A percentile compares a stretch with the other conserved stretches of the same genome.
These are phyloP conservation scores for Candida saitoana DNA, from an alignment of 805 yeast species.

Conservation along the genomic window DNA sequence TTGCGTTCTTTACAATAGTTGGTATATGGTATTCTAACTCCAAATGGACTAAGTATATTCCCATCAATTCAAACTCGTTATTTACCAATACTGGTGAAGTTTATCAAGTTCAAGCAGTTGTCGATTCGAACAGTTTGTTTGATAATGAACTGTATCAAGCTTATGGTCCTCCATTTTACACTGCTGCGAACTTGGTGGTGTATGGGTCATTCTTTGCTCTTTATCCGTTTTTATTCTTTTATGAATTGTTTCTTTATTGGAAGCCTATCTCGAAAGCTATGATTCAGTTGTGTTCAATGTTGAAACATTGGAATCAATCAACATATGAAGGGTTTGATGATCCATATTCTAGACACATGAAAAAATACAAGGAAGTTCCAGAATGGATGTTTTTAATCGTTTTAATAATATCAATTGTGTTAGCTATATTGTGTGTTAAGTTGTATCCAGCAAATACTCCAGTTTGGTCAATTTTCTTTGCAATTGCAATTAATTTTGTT, in stretches of 20 bases:
- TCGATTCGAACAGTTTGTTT: constrained; percentile 31
- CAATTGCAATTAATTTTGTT: constrained; percentile 45
- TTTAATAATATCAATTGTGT: constrained; percentile 24
- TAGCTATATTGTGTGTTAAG: constrained; percentile 27
- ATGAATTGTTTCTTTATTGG: constrained; percentile 10
- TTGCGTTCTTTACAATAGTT: constrained; percentile 16
- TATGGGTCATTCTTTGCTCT: constrained; percentile 27
- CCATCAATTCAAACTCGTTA: constrained; percentile 40
- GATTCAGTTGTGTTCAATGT: constrained; percentile 6
- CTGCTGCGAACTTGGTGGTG: constrained; percentile 24
- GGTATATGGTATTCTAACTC: constrained; percentile 19
- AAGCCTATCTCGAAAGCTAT: constrained; percentile 13
- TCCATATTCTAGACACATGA: constrained; percentile 29
- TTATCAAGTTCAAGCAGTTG: constrained; percentile 40
- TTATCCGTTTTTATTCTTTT: constrained; percentile 21
- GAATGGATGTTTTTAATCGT: constrained; percentile 27
- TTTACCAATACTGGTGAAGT: constrained; percentile 47
- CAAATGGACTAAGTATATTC: constrained; percentile 23
- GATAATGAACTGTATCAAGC: constrained; percentile 18
- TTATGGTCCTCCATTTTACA: constrained; percentile 27
- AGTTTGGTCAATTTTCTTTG: constrained; percentile 56
- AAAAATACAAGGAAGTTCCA: constrained; percentile 33
- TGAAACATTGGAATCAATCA: constrained; percentile 11
- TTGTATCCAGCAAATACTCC: constrained; percentile 46
- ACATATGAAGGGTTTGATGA: constrained; percentile 17